Base-by-base conservation (phyloP, 2,329 filamentous ascomycete genomes). In the Colletotrichum sp. region DNA sequence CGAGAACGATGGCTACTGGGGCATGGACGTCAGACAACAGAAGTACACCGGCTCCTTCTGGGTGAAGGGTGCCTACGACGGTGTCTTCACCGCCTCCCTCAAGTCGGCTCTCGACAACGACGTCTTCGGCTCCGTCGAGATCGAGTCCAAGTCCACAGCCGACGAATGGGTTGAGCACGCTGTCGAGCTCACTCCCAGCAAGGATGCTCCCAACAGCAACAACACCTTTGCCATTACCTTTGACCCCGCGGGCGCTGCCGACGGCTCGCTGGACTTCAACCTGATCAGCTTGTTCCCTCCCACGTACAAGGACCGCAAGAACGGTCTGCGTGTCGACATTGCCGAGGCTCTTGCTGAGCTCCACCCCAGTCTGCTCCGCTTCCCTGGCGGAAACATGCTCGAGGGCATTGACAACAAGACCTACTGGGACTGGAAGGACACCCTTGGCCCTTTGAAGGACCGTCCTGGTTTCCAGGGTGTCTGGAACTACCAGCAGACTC, bases 311-410 rank as follows among this genome's bases (percentile, higher is more conserved):
- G 84, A 86, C 75, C 86, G 89, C 58, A 83, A 86, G 62, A 93
- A 93, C 78, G 92, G 92, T 0, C 83, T 92, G 55, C 84, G 91
- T 8, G 81, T 87, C 10, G 91, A 93, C 66, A 82, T 93, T 66
- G 89, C 88, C 8, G 85, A 89, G 67, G 87, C 88, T 8, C 81
- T 93, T 3, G 88, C 87, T 5, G 87, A 84, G 9, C 80, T 92
- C 2, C 88, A 90, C 67, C 88, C 89, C 0, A 60, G 87, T n/a
- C 89, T 93, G 78, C 87, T 94, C 60, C 88, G 93, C 18, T 90
- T 93, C 73, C 92, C 93, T 0, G 93, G 93, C 8, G 92, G 91
- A 10, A 93, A 93, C 80, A 93, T 92, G 84, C 82, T 93, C 3
- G 88, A 89, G 79, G 88, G 88, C 1, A 79, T 83, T 62, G 85